Conservation (phyloP, 148 eudicot genomes). For the Gaultheria prostrata region DNA sequence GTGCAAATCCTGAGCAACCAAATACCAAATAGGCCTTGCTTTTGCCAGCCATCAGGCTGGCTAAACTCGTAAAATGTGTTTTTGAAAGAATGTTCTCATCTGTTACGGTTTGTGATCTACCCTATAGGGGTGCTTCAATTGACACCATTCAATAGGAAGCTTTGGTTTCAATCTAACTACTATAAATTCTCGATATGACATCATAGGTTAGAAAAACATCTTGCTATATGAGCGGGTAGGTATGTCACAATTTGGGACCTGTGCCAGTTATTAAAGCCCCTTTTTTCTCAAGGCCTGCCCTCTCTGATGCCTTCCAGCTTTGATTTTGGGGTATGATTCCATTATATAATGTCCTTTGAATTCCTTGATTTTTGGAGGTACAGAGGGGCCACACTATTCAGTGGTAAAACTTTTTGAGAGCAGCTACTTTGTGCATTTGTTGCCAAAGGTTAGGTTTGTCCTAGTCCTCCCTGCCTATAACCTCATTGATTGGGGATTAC, state of each 20-base stretch:
- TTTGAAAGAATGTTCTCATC: neutral
- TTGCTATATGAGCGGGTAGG: neutral
- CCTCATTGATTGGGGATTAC: neutral
- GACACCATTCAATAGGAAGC: neutral
- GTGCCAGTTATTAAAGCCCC: neutral
- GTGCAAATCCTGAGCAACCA: neutral
- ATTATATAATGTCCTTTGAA: neutral
- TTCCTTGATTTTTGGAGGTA: neutral
- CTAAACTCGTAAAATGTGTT: neutral
- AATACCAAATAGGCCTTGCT: neutral
- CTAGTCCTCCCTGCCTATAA: neutral
- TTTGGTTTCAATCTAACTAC: neutral
- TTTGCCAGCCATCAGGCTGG: conserved; percentile 8
- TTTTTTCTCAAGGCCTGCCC: neutral
- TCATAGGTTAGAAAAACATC: neutral
- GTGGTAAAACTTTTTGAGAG: neutral
- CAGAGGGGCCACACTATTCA: neutral
- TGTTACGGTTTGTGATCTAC: neutral
- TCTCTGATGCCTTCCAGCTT: neutral
- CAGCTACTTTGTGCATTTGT: neutral
- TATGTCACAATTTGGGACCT: neutral
- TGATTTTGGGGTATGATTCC: neutral
- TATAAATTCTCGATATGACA: neutral
- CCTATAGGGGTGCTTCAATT: neutral
- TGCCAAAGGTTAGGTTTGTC: no score